Percentiles rank a stretch among this genome's conserved stretches.
phyloP scores from a whole-genome alignment of 768 basidiomycete genomes.

The Candolleomyces eurysporus region DNA sequence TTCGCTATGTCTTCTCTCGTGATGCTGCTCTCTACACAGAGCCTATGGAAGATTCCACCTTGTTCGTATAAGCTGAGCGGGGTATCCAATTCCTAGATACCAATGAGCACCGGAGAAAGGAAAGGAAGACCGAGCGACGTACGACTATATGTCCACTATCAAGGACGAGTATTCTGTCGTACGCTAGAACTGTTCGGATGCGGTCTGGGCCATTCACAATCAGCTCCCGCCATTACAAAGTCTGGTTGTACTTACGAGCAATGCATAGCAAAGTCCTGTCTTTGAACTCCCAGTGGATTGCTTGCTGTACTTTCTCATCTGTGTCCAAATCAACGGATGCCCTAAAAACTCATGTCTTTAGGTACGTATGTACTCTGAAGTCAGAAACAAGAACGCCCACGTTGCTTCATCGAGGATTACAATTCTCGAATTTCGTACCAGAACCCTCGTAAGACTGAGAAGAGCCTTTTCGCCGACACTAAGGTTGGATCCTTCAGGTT shows the following conservation, averaged over 20 bases:
- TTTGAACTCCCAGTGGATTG: conserved; percentile 69
- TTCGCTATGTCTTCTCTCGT: conserved; percentile 14
- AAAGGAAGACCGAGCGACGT: conserved; percentile 7
- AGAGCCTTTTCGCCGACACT: conserved; percentile 71
- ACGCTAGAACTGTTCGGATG: conserved; percentile 71
- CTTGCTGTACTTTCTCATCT: conserved; percentile 77
- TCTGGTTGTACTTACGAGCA: conserved; percentile 50
- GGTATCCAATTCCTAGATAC: conserved; percentile 52
- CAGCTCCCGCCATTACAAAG: conserved; percentile 13
- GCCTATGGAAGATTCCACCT: conserved; percentile 55
- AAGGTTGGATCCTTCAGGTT: conserved; percentile 72
- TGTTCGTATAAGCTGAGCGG: conserved; percentile 48
- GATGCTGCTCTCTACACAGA: conserved; percentile 41
- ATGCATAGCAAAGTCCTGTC: conserved; percentile 77
- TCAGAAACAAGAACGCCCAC: conserved; percentile 16
- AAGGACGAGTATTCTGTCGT: conserved; percentile 70
- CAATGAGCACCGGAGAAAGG: not conserved
- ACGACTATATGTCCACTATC: conserved; percentile 58
- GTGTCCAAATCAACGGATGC: conserved; percentile 78
- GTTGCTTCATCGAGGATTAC: conserved; percentile 82
- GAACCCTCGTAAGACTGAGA: conserved; percentile 73
- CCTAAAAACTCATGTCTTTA: conserved; percentile 16
- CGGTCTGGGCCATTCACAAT: conserved; percentile 43
- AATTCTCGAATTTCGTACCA: conserved; percentile 73
- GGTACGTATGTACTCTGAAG: not conserved